Evolutionary conservation across 441 rosid genomes (phyloP).

Genomic region (Geranium incanum): DNA sequence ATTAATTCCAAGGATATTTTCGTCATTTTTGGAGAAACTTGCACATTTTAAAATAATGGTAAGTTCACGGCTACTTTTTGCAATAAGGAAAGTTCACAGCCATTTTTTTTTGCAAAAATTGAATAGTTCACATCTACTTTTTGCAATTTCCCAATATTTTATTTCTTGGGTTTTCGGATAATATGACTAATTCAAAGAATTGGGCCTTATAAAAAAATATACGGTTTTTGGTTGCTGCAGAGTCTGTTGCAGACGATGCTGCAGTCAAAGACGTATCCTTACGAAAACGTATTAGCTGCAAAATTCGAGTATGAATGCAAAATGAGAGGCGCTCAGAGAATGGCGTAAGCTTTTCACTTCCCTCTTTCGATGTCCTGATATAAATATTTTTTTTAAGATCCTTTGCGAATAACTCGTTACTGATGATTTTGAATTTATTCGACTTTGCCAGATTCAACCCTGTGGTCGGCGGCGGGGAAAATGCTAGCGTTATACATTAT

Average conservation of each 20-base stretch:
- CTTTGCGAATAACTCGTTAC: slow-evolving; percentile 2
- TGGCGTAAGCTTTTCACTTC: slow-evolving; percentile 63
- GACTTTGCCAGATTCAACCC: slow-evolving; percentile 65
- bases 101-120: too few species aligned
- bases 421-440: slow-evolving; percentile 16
- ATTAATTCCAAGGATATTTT: too few species aligned
- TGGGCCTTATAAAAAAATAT: background rate
- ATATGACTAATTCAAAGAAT: background rate
- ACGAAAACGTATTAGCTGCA: slow-evolving; percentile 70
- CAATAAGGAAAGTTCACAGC: too few species aligned
- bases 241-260: slow-evolving; percentile 88
- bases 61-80: too few species aligned
- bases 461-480: slow-evolving; percentile 91
- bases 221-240: slow-evolving; percentile 29
- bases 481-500: slow-evolving; percentile 83
- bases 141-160: too few species aligned
- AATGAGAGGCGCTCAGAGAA: slow-evolving; percentile 91
- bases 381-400: background rate
- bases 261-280: slow-evolving; percentile 66
- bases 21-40: too few species aligned
- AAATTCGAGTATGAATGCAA: slow-evolving; percentile 88
- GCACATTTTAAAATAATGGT: too few species aligned
- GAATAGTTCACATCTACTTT: too few species aligned
- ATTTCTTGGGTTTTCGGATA: background rate
- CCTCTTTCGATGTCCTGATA: slow-evolving; percentile 22